Base-by-base conservation (phyloP, 192 early-diverging fungal species). In the Allomyces javanicus region DNA sequence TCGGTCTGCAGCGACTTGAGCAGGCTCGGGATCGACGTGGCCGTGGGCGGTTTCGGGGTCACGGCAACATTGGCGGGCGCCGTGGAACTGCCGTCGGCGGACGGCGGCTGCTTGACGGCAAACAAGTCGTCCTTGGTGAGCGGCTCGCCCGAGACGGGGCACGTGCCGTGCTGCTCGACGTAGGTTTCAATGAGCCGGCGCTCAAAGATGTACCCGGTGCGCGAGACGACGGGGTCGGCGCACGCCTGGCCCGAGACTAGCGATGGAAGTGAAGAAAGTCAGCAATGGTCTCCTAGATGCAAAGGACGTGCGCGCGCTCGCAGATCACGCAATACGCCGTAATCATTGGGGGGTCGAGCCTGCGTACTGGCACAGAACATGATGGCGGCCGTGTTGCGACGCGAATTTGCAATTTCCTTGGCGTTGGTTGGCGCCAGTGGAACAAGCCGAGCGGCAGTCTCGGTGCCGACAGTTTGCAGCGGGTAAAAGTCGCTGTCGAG, bases 231-330 rank as follows among this genome's bases (percentile, higher is more conserved):
- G 6, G 96, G 94, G 67, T 89, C 83, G 65, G 79, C 77, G 55
- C 90, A 89, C 40, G 84, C 77, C 75, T 94, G 91, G 25, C 94
- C 94, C 44, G 92, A 94, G 72, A 98, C 93, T 96, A 77, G 33
- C 33, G 33, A 40, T 40, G 33, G 33, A 9, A 40, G 33, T 3
- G 9, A 40, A 40, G 33, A 9, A 7, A 9, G 33, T 40, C 33
- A 40, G 33, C 4, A 40, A 27, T 27, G 26, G 9, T 7, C 3
- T 3, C 33, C 33, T 9, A 7, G 33, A 40, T 3, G 33, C 9
- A 9, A 7, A 9, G 3, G 7, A 9, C 33, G 4, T 40, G 33
- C 33, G 7, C 33, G 33, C 3, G 3, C 0, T 40, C 7, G 33
- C 33, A 40, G 33, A 40, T 3, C 33, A 40, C 7, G 33, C 33